Evolutionary conservation across 331 rosid species (phyloP).

Genomic region (Pyrus hybrid): DNA sequence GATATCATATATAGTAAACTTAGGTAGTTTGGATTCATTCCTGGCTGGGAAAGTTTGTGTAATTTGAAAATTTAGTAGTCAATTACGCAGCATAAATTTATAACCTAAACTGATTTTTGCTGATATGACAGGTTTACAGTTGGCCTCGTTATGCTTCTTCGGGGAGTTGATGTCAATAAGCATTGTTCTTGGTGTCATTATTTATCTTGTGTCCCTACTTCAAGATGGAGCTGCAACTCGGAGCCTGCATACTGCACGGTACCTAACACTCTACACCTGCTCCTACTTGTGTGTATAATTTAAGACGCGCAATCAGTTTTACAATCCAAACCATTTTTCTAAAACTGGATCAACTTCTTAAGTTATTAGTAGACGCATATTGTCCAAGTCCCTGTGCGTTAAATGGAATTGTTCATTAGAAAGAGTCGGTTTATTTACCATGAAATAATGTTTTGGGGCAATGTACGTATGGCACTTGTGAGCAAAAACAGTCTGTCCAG

Average conservation of each 20-base stretch:
- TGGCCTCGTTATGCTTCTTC: constrained; percentile 65
- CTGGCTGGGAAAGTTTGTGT: neutral
- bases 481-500: neutral
- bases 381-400: neutral
- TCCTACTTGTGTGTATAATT: constrained; percentile 2
- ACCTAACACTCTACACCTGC: neutral
- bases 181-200: constrained; percentile 99
- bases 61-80: neutral
- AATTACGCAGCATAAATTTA: no score
- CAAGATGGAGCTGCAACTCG: constrained; percentile 85
- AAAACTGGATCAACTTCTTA: neutral
- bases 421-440: neutral
- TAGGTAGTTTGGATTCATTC: neutral
- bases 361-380: no score
- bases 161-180: constrained; percentile 74
- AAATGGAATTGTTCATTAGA: neutral
- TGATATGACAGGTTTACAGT: constrained; percentile 54
- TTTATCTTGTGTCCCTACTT: constrained; percentile 89
- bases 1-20: neutral
- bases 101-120: neutral
- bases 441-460: no score
- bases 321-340: neutral
- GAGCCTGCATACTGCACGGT: constrained; percentile 68
- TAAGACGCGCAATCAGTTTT: neutral
- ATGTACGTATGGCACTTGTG: neutral